Conservation (phyloP, 495 filamentous ascomycete genomes). For the Gamarada debralockiae region DNA sequence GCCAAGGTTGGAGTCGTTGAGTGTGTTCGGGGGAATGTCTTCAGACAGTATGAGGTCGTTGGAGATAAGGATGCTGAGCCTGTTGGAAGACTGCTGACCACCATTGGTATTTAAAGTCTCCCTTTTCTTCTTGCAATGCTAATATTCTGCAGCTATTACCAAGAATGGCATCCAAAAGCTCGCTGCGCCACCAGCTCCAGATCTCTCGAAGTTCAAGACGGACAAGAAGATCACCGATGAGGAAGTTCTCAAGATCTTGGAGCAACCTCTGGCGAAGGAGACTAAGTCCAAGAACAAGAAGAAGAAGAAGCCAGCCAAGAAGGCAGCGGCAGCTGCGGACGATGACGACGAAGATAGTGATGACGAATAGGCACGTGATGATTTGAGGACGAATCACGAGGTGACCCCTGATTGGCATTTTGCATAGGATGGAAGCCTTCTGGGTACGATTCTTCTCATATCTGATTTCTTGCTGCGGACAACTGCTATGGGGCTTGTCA, state of each 20-base stretch:
- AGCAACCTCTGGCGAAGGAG: conserved; percentile 65
- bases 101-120: conserved; percentile 64
- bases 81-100: conserved; percentile 83
- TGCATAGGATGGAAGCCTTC: background rate
- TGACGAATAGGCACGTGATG: conserved; percentile 46
- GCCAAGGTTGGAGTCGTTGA: conserved; percentile 96
- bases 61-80: conserved; percentile 83
- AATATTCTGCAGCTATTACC: conserved; percentile 72
- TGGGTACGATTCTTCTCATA: background rate
- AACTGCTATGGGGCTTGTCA: conserved; percentile 17
- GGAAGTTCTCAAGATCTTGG: conserved; percentile 89
- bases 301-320: conserved; percentile 35
- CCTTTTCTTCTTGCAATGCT: conserved; percentile 10
- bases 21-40: conserved; percentile 84
- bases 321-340: conserved; percentile 34
- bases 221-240: conserved; percentile 98
- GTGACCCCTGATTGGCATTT: too few relatives aligned
- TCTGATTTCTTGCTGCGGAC: conserved; percentile 15
- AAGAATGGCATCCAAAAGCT: conserved; percentile 93
- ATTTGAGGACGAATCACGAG: background rate
- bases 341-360: conserved; percentile 50
- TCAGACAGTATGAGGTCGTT: conserved; percentile 92
- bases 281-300: conserved; percentile 88
- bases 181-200: conserved; percentile 64
- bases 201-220: conserved; percentile 76